Conservation (phyloP, 768 basidiomycete genomes). For the Russula dissimulans region DNA sequence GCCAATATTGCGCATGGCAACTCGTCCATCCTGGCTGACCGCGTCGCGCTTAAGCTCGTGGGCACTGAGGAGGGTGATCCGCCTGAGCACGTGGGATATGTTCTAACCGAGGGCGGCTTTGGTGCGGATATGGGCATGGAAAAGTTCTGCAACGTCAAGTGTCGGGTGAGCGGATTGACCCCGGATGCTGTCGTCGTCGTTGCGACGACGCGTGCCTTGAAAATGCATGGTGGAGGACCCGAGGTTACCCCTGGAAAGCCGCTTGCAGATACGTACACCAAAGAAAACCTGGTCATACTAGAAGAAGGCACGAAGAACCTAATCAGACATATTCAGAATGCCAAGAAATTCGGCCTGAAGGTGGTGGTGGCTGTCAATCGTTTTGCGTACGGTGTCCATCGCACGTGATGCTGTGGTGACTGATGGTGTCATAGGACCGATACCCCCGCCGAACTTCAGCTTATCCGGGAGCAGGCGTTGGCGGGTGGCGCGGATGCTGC, state of each 20-base stretch:
- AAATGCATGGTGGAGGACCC: constrained; percentile 99
- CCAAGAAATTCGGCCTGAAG: constrained; percentile 92
- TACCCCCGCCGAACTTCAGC: constrained; percentile 78
- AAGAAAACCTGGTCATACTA: constrained; percentile 84
- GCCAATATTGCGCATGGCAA: constrained; percentile 99
- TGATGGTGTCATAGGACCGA: constrained; percentile 51
- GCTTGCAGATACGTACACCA: constrained; percentile 86
- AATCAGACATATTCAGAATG: constrained; percentile 88
- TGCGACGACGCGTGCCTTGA: constrained; percentile 92
- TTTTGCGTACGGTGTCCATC: constrained; percentile 64
- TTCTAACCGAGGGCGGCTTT: constrained; percentile 97
- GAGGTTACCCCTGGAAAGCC: constrained; percentile 95
- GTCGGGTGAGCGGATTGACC: constrained; percentile 81
- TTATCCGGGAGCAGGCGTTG: constrained; percentile 72
- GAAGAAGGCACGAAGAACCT: constrained; percentile 91
- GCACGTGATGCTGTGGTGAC: not conserved
- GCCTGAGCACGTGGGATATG: constrained; percentile 77
- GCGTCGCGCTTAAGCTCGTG: constrained; percentile 91
- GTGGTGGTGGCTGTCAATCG: constrained; percentile 93
- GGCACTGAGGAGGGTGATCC: constrained; percentile 89
- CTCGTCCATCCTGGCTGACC: constrained; percentile 97
- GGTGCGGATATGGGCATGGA: constrained; percentile 99
- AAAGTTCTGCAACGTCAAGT: constrained; percentile 99
- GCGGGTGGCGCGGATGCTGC: constrained; percentile 89
- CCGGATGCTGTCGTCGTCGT: constrained; percentile 95